Evolutionary conservation across 169 alveolate genomes (phyloP).

Genomic region (Cardiosporidium cionae): DNA sequence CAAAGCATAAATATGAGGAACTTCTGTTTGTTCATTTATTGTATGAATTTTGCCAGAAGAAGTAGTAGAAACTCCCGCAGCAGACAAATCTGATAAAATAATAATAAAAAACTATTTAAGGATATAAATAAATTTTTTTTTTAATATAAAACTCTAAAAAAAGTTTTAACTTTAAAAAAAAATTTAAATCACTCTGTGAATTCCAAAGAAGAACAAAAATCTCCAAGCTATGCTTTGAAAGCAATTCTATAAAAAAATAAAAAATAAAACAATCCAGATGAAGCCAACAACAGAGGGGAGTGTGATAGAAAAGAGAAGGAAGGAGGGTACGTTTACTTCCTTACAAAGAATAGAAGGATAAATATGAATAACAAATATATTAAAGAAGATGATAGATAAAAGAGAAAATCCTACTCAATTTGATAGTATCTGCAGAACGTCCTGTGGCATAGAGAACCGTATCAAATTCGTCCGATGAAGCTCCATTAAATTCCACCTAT

Average conservation of each 20-base stretch:
- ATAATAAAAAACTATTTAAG: too few species aligned
- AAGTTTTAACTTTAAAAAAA: too few species aligned
- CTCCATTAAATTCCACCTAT: neutral
- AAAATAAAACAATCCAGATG: neutral
- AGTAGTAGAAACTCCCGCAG: too few species aligned
- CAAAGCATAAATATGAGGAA: too few species aligned
- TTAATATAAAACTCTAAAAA: too few species aligned
- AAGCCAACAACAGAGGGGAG: neutral
- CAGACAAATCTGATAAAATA: too few species aligned
- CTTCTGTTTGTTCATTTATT: too few species aligned
- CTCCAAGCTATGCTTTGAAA: neutral
- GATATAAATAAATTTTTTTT: too few species aligned
- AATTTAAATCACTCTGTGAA: neutral
- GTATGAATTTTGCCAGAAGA: too few species aligned
- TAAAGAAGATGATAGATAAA: neutral
- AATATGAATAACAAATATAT: neutral
- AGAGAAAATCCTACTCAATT: neutral
- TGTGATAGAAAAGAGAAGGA: neutral
- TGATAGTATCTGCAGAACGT: slow-evolving; percentile 74
- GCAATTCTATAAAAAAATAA: neutral
- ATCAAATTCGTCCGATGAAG: slow-evolving; percentile 79
- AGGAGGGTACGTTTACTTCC: neutral
- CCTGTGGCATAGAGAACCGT: slow-evolving; percentile 96
- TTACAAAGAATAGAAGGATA: neutral
- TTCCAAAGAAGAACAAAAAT: neutral